Evolutionary conservation across 108 stramenopile genomes (phyloP).

Genomic region (Cylindrotheca closterium): DNA sequence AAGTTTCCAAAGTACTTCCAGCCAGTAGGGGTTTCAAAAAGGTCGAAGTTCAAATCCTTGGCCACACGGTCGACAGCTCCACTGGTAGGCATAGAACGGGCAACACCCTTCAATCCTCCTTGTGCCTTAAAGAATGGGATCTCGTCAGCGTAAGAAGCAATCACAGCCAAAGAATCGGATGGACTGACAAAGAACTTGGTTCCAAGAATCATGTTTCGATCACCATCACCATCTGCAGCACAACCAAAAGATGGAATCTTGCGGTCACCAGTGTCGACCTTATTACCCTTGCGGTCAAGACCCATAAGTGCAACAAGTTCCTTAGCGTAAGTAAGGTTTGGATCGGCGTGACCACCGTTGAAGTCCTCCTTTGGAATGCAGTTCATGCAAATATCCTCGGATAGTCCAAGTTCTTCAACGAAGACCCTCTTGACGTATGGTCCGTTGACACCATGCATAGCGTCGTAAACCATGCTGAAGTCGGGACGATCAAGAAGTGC

Average conservation of each 20-base stretch:
- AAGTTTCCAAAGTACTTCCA: slow-evolving; percentile 99
- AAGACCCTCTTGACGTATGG: slow-evolving; percentile 96
- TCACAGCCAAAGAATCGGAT: slow-evolving; percentile 97
- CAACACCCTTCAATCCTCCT: slow-evolving; percentile 97
- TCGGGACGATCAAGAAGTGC: slow-evolving; percentile 89
- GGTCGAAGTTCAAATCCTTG: slow-evolving; percentile 85
- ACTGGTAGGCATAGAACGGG: slow-evolving; percentile 99
- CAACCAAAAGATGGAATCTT: slow-evolving; percentile 94
- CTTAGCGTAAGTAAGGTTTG: slow-evolving; percentile 99
- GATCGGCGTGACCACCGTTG: slow-evolving; percentile 98
- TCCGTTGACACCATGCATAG: slow-evolving; percentile 99
- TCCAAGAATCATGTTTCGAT: slow-evolving; percentile 99
- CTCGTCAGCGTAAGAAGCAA: slow-evolving; percentile 93
- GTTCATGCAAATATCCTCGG: slow-evolving; percentile 79
- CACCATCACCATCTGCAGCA: slow-evolving; percentile 99
- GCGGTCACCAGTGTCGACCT: slow-evolving; percentile 68
- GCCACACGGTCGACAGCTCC: slow-evolving; percentile 99
- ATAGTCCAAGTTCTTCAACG: slow-evolving; percentile 91
- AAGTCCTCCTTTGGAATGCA: slow-evolving; percentile 96
- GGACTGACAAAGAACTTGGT: slow-evolving; percentile 99
- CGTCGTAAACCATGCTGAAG: slow-evolving; percentile 97
- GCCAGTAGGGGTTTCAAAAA: slow-evolving; percentile 99
- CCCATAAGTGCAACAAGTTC: slow-evolving; percentile 94
- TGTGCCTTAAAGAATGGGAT: slow-evolving; percentile 96
- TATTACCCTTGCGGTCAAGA: slow-evolving; percentile 79